These are phyloP conservation scores for Fusarium robinianum DNA, from an alignment of 2,329 filamentous ascomycete species.

Conservation along the genomic window DNA sequence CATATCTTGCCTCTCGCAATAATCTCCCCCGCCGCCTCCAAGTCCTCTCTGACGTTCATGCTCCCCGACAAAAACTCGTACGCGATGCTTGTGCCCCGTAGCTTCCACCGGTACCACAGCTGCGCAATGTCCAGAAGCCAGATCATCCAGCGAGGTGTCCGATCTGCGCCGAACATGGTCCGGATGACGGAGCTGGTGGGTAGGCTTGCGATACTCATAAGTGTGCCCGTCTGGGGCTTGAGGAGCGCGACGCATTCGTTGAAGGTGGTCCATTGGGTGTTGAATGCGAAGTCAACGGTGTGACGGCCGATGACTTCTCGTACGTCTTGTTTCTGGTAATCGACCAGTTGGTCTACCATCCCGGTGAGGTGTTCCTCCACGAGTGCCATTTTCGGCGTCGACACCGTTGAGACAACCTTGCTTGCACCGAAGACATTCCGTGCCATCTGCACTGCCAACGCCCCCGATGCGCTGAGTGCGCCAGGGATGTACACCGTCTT, in stretches of 20 bases:
- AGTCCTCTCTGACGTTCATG: constrained; percentile 45
- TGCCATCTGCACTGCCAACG: constrained; percentile 53
- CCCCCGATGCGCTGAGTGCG: constrained; percentile 54
- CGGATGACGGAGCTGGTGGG: constrained; percentile 40
- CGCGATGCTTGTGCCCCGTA: constrained; percentile 50
- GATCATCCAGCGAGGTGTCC: constrained; percentile 45
- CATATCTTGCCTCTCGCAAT: constrained; percentile 50
- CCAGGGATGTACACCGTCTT: constrained; percentile 58
- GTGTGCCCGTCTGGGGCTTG: constrained; percentile 44
- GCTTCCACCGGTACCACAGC: constrained; percentile 47
- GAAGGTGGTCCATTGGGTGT: constrained; percentile 50
- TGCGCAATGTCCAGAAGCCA: constrained; percentile 44
- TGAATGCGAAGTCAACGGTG: constrained; percentile 55
- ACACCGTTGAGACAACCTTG: constrained; percentile 56
- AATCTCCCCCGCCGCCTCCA: constrained; percentile 48
- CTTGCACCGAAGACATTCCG: constrained; percentile 54
- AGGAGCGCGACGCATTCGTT: constrained; percentile 45
- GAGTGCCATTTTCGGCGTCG: constrained; percentile 54
- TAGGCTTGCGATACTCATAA: constrained; percentile 48
- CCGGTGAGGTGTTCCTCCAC: constrained; percentile 49
- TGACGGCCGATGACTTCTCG: constrained; percentile 44
- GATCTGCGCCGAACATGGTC: constrained; percentile 39
- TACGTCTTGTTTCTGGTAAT: constrained; percentile 53
- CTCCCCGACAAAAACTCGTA: constrained; percentile 53
- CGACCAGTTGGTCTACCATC: constrained; percentile 55